Evolutionary conservation across 352 stramenopile genomes (phyloP).

Genomic region (Globisporangium cederbergense): DNA sequence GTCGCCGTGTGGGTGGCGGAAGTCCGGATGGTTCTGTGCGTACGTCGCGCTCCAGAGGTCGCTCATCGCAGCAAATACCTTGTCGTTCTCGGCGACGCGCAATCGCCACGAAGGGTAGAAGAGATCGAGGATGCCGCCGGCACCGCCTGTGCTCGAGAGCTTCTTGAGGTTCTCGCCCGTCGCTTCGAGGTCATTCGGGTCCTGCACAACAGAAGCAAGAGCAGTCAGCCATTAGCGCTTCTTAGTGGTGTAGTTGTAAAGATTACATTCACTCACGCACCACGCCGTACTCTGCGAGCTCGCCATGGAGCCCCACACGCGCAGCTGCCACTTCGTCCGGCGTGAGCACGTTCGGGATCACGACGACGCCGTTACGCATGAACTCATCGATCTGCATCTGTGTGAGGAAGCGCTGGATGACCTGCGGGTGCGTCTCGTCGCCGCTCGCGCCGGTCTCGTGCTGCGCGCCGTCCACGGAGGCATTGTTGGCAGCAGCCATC

Average conservation of each 20-base stretch:
- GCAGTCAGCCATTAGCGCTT: neutral
- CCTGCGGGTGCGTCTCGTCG: conserved; percentile 20
- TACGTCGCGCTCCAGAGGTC: conserved; percentile 84
- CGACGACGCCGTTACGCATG: conserved; percentile 56
- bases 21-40: conserved; percentile 47
- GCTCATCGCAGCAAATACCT: conserved; percentile 77
- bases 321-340: conserved; percentile 51
- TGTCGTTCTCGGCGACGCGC: conserved; percentile 59
- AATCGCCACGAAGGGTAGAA: conserved; percentile 90
- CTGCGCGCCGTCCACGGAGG: neutral
- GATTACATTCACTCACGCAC: conserved; percentile 25
- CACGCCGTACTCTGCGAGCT: conserved; percentile 70
- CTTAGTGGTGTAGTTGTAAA: no score
- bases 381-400: conserved; percentile 67
- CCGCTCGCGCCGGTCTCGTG: conserved; percentile 20
- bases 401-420: conserved; percentile 32
- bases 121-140: conserved; percentile 85
- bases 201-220: conserved; percentile 20
- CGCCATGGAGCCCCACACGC: conserved; percentile 49
- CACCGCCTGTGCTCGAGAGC: conserved; percentile 85
- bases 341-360: conserved; percentile 71
- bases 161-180: conserved; percentile 72
- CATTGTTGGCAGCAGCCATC: neutral
- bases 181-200: conserved; percentile 56
- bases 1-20: conserved; percentile 62